Base-by-base conservation (phyloP, 2,329 filamentous ascomycete species). In the Arthrobotrys megalospora region DNA sequence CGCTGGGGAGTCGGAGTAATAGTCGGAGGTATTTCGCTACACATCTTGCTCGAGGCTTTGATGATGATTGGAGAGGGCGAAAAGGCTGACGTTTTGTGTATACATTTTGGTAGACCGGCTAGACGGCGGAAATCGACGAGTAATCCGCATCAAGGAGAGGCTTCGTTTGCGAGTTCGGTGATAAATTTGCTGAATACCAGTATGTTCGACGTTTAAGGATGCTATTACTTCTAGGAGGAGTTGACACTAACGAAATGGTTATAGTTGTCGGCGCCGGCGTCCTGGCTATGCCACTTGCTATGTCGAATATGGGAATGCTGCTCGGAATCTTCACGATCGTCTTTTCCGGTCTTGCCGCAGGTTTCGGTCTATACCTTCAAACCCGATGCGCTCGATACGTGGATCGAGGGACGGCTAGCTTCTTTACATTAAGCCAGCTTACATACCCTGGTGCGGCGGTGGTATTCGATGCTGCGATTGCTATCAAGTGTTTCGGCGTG, bases 121-220 rank as follows among this genome's bases (percentile, higher is more conserved):
- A 69, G 66, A 70, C 66, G 73, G 66, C 72, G 72, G 36, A 77
- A 77, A 47, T 77, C 73, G 32, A 70, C 43, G 14, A 77, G 73
- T 28, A 71, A 71, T 60, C 53, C 66, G 14, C 81, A 82, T 85
- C 82, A 85, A 77, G 94, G 96, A 68, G 89, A 94, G 83, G 96
- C 96, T 81, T 92, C 93, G 81, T 97, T 93, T 90, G 85, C 91
- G 67, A 97, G 94, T 86, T 97, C 94, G 84, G 92, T 96, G 81
- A 92, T 98, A 85, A 99, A 99, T 84, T 87, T 99, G 80, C 88
- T 98, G 80, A 99, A 99, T 85, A 99, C 96, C 16, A 99, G 93
- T 96, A 88, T 76, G 89, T 71, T 10, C n/a, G 41, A n/a, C 32
- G 34, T 45, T 4, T 48, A 11, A 43, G 41, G 10, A 21, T 41